Evolutionary conservation across 2,329 filamentous ascomycete genomes (phyloP).

Genomic region (Calonectria naviculata): DNA sequence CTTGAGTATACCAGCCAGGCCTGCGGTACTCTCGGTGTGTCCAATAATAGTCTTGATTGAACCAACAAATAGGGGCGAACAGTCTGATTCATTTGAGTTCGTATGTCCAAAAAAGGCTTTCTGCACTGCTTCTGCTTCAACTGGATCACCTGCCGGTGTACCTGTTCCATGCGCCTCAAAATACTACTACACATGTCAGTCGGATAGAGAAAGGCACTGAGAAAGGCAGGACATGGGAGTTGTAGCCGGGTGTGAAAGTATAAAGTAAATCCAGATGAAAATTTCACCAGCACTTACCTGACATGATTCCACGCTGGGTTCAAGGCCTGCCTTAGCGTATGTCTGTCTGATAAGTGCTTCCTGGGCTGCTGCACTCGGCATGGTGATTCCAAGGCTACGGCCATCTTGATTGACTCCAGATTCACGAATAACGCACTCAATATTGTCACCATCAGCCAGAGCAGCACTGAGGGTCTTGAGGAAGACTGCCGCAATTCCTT

Average conservation of each 20-base stretch:
- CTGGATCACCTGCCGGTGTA: neutral
- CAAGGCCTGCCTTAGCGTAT: conserved; percentile 26
- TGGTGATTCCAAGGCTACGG: conserved; percentile 52
- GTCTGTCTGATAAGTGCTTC: conserved; percentile 22
- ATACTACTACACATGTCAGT: conserved; percentile 38
- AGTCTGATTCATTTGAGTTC: conserved; percentile 29
- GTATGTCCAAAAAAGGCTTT: neutral
- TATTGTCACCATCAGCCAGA: neutral
- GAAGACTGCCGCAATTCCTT: neutral
- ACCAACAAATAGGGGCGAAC: conserved; percentile 32
- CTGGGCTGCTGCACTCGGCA: conserved; percentile 58
- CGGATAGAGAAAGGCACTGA: too few relatives aligned
- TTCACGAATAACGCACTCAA: neutral
- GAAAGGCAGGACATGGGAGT: too few relatives aligned
- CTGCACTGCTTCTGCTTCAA: neutral
- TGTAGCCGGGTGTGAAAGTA: neutral
- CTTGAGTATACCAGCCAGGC: conserved; percentile 35
- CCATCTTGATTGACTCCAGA: neutral
- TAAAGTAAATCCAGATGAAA: conserved; percentile 14
- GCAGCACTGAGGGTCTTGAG: neutral
- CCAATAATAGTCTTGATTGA: conserved; percentile 41
- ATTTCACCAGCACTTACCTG: conserved; percentile 38
- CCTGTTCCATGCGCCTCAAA: neutral
- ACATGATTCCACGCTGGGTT: conserved; percentile 47
- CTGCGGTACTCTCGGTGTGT: conserved; percentile 39